Conservation (phyloP, 1,284 basidiomycete species). For the Fistulinella cinereoalba region DNA sequence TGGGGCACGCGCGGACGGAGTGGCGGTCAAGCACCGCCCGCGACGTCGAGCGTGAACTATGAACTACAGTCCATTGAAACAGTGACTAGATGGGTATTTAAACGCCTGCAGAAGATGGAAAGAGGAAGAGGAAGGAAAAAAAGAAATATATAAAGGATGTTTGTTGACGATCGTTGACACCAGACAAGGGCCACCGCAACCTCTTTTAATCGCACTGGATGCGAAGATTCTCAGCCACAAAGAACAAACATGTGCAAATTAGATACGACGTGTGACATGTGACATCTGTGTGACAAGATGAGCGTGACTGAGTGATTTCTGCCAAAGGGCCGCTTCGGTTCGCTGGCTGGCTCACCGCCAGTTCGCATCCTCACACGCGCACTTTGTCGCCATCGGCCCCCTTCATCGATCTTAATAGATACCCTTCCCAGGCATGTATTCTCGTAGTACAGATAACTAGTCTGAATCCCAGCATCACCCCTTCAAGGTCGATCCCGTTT, state of each 20-base stretch:
- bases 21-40: conserved; percentile 43
- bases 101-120: conserved; percentile 38
- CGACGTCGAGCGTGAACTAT: conserved; percentile 46
- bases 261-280: conserved; percentile 5
- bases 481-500: too few species aligned
- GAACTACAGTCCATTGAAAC: conserved; percentile 33
- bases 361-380: not conserved
- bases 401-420: not conserved
- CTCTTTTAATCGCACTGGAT: conserved; percentile 29
- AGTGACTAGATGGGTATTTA: conserved; percentile 34
- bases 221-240: conserved; percentile 24
- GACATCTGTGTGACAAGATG: not conserved
- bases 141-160: conserved; percentile 9
- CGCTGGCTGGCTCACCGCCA: not conserved
- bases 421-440: too few species aligned
- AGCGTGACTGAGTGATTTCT: conserved; percentile 28
- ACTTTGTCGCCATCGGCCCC: conserved; percentile 15
- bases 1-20: conserved; percentile 34
- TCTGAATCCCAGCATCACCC: too few species aligned
- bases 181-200: conserved; percentile 19
- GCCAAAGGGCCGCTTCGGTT: conserved; percentile 23
- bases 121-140: conserved; percentile 11
- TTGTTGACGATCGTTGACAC: conserved; percentile 50
- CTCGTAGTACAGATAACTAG: too few species aligned
- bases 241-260: conserved; percentile 24